phyloP scores from a whole-genome alignment of 2,329 filamentous ascomycete species.

The Zarea fungicola region DNA sequence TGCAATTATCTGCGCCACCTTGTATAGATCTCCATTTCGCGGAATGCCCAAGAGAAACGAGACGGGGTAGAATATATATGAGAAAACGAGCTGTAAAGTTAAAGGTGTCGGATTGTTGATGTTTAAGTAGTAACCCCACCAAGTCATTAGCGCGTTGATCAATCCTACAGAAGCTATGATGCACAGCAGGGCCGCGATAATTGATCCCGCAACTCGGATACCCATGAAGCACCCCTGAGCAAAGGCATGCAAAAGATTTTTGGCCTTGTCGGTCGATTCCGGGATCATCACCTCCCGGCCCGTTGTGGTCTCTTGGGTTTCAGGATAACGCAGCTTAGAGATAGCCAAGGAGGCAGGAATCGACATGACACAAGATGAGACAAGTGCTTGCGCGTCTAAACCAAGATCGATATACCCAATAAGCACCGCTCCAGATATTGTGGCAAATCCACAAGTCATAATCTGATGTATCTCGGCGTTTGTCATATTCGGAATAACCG shows the following conservation, averaged over 20 bases:
- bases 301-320: conserved; percentile 80
- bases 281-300: conserved; percentile 76
- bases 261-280: conserved; percentile 69
- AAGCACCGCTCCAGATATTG: conserved; percentile 82
- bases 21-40: conserved; percentile 59
- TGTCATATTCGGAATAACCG: conserved; percentile 81
- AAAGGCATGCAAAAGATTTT: conserved; percentile 80
- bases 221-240: conserved; percentile 80
- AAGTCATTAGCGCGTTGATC: conserved; percentile 70
- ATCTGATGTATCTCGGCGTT: conserved; percentile 85
- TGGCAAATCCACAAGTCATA: conserved; percentile 89
- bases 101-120: conserved; percentile 63
- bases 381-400: conserved; percentile 75
- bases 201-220: conserved; percentile 82
- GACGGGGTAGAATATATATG: conserved; percentile 72
- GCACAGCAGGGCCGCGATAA: conserved; percentile 71
- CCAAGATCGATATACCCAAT: conserved; percentile 82
- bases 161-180: conserved; percentile 74
- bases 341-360: conserved; percentile 87
- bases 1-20: conserved; percentile 74
- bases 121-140: conserved; percentile 77
- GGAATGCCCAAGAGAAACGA: conserved; percentile 77
- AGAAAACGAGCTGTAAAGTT: conserved; percentile 66
- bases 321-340: conserved; percentile 84
- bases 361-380: conserved; percentile 92